A percentile compares a stretch with the other conserved stretches of the same genome.
Evolutionary conservation across 495 filamentous ascomycete species (phyloP).

Genomic region (Immersiella caudata): DNA sequence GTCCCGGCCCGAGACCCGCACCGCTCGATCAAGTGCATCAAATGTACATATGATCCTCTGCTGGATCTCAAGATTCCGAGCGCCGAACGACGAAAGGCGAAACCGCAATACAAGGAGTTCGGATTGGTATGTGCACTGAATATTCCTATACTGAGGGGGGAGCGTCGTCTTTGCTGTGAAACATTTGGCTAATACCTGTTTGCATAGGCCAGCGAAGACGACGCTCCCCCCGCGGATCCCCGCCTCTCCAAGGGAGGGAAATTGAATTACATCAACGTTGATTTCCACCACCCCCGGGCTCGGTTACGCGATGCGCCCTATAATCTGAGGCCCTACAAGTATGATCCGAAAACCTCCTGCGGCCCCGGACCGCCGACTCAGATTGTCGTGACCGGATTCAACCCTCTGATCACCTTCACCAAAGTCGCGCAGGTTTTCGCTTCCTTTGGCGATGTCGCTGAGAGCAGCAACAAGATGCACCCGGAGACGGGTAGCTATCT

Average conservation of each 20-base stretch:
- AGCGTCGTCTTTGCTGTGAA: conserved; percentile 59
- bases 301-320: conserved; percentile 77
- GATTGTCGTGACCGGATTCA: conserved; percentile 90
- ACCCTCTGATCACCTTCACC: conserved; percentile 78
- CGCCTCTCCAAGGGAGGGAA: conserved; percentile 65
- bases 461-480: conserved; percentile 87
- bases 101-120: conserved; percentile 73
- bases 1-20: conserved; percentile 64
- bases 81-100: conserved; percentile 66
- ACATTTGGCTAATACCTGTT: conserved; percentile 52
- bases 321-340: conserved; percentile 71
- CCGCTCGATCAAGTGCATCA: conserved; percentile 66
- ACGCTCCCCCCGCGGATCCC: conserved; percentile 72
- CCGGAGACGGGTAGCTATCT: conserved; percentile 90
- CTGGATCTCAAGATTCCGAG: conserved; percentile 55
- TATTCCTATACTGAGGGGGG: conserved; percentile 44
- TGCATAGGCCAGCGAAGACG: conserved; percentile 60
- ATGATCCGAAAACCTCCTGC: conserved; percentile 77
- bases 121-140: conserved; percentile 62
- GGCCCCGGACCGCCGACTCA: conserved; percentile 87
- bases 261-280: conserved; percentile 61
- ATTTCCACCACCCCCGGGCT: conserved; percentile 72
- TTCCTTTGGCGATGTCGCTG: conserved; percentile 83
- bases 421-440: conserved; percentile 81
- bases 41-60: conserved; percentile 71